Conservation (phyloP, 306 rosid species). For the Trifolium dubium region DNA sequence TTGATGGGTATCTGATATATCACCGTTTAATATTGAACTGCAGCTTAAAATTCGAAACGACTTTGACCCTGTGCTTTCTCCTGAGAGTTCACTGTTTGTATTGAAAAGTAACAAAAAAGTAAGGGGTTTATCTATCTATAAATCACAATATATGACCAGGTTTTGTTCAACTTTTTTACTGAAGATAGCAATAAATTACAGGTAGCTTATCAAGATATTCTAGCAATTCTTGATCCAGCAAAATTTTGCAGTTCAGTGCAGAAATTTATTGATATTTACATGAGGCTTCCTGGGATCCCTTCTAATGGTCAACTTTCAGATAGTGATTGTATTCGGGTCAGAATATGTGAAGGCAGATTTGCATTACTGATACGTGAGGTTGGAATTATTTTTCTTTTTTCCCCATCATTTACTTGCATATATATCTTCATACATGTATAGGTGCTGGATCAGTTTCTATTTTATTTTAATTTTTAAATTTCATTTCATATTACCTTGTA, state of each 20-base stretch:
- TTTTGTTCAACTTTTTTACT: constrained; percentile 36
- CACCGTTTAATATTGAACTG: constrained; percentile 40
- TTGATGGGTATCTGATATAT: constrained; percentile 19
- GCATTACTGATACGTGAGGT: constrained; percentile 97
- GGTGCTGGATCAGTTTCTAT: constrained; percentile 20
- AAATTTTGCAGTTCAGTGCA: constrained; percentile 96
- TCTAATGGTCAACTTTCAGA: constrained; percentile 84
- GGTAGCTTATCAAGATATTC: constrained; percentile 91
- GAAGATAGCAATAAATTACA: constrained; percentile 50
- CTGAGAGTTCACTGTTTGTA: constrained; percentile 97
- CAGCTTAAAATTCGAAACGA: constrained; percentile 99
- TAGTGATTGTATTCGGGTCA: constrained; percentile 92
- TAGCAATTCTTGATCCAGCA: constrained; percentile 85
- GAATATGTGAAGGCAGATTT: constrained; percentile 99
- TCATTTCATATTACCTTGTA: constrained; percentile 29
- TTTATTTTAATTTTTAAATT: constrained; percentile 23
- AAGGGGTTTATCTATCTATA: constrained; percentile 38
- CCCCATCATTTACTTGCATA: constrained; percentile 32
- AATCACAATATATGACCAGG: constrained; percentile 25
- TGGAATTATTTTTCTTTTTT: constrained; percentile 22
- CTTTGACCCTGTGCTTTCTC: constrained; percentile 98
- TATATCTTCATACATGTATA: constrained; percentile 14
- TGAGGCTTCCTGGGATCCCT: constrained; percentile 92
- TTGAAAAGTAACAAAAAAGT: constrained; percentile 94
- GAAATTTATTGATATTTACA: constrained; percentile 90